Conservation (phyloP, 2,329 filamentous ascomycete species). For the Penicillium crustosum region DNA sequence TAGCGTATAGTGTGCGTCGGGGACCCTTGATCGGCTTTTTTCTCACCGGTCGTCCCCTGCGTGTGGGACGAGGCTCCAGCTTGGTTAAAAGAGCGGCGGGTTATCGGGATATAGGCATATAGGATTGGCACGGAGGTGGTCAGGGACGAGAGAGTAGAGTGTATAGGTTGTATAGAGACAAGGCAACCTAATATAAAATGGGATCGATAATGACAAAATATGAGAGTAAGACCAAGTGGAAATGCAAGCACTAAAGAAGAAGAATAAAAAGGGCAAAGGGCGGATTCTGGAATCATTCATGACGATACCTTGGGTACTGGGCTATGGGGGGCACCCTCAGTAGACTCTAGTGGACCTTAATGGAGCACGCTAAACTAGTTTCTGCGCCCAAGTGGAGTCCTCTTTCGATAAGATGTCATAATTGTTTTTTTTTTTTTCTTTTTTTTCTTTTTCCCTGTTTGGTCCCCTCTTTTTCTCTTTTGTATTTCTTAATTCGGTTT, state of each 20-base stretch:
- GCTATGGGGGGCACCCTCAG: neutral
- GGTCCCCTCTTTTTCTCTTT: neutral
- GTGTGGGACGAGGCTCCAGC: conserved; percentile 22
- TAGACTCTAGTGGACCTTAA: neutral
- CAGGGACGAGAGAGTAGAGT: neutral
- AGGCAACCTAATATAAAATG: neutral
- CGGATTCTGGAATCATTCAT: conserved; percentile 25
- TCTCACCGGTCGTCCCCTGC: conserved; percentile 25
- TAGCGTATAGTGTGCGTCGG: conserved; percentile 35
- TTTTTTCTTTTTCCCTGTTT: neutral
- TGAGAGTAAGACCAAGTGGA: neutral
- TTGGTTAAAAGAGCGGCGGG: conserved; percentile 11
- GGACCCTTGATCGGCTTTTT: conserved; percentile 21
- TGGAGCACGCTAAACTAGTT: conserved; percentile 6
- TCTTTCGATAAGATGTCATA: conserved; percentile 14
- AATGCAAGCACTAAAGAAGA: conserved; percentile 10
- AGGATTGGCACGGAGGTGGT: neutral
- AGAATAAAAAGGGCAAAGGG: conserved; percentile 9
- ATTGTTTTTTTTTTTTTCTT: neutral
- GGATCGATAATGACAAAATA: neutral
- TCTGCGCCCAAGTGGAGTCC: conserved; percentile 8
- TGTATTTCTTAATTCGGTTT: neutral
- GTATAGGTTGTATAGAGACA: neutral
- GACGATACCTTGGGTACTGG: conserved; percentile 13
- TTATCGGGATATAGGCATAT: conserved; percentile 14